A percentile compares a stretch with the other conserved stretches of the same genome.
These are phyloP conservation scores for Spiraea crenata DNA, from an alignment of 331 rosid genomes.

Conservation along the genomic window DNA sequence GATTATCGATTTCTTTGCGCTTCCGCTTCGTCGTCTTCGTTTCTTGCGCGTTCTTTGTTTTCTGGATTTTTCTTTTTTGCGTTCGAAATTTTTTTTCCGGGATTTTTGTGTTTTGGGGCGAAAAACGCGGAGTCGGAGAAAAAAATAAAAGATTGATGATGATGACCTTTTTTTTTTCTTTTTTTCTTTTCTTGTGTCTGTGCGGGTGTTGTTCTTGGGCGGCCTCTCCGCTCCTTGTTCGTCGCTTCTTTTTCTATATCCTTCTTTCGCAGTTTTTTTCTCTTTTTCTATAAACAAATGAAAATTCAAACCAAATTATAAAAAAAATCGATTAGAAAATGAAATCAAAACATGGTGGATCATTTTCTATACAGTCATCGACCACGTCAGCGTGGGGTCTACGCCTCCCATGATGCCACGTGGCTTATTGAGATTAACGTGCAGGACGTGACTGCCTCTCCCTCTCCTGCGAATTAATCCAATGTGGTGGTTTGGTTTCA, in stretches of 20 bases:
- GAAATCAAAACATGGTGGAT: too few relatives aligned
- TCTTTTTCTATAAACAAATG: not conserved
- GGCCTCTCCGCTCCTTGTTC: slow-evolving; percentile 52
- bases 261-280: slow-evolving; percentile 20
- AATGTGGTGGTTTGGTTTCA: not conserved
- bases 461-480: not conserved
- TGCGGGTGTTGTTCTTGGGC: slow-evolving; percentile 38
- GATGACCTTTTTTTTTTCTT: slow-evolving; percentile 8
- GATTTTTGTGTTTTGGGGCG: not conserved
- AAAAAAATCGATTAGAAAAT: not conserved
- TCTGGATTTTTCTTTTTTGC: slow-evolving; percentile 1
- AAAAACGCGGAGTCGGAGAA: slow-evolving; percentile 11
- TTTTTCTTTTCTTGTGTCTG: not conserved
- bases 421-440: slow-evolving; percentile 47
- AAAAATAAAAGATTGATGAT: slow-evolving; percentile 2
- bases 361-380: not conserved
- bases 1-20: slow-evolving; percentile 13
- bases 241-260: slow-evolving; percentile 29
- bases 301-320: not conserved
- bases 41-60: slow-evolving; percentile 8
- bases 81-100: not conserved
- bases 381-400: slow-evolving; percentile 80
- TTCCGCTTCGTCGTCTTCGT: slow-evolving; percentile 16
- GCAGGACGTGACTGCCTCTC: slow-evolving; percentile 63
- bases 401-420: slow-evolving; percentile 50